Conservation (phyloP, 192 early-diverging fungal species). For the Diversispora eburnea region DNA sequence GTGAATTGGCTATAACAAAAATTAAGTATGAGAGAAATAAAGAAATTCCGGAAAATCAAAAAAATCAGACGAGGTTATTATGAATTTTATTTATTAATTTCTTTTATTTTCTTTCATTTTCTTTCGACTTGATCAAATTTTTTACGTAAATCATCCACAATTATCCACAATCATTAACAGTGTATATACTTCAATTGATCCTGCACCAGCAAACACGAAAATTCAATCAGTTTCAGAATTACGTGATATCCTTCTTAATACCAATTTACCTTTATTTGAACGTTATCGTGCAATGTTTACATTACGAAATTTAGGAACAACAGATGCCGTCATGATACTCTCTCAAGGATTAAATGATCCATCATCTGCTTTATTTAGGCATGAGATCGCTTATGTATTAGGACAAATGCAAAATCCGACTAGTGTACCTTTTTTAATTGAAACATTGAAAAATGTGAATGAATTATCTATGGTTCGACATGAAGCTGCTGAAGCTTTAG, state of each 20-base stretch:
- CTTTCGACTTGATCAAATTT: not conserved
- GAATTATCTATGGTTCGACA: slow-evolving; percentile 95
- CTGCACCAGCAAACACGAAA: slow-evolving; percentile 75
- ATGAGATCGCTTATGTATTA: slow-evolving; percentile 96
- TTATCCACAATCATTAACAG: slow-evolving; percentile 27
- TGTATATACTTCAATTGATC: slow-evolving; percentile 81
- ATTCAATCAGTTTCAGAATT: slow-evolving; percentile 66
- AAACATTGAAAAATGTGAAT: slow-evolving; percentile 66
- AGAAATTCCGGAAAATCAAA: slow-evolving; percentile 40
- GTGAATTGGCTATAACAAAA: slow-evolving; percentile 81
- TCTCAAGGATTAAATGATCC: slow-evolving; percentile 69
- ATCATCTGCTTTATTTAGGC: slow-evolving; percentile 76
- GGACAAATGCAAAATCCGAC: slow-evolving; percentile 95
- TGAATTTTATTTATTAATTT: not conserved
- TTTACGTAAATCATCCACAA: not conserved
- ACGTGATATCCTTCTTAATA: slow-evolving; percentile 59
- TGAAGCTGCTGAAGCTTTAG: slow-evolving; percentile 95
- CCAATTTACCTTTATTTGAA: slow-evolving; percentile 75
- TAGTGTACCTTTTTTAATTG: slow-evolving; percentile 77
- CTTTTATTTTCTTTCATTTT: not conserved
- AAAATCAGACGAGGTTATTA: slow-evolving; percentile 30
- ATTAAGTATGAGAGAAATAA: slow-evolving; percentile 75
- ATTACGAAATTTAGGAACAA: slow-evolving; percentile 78
- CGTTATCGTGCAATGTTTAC: slow-evolving; percentile 96
- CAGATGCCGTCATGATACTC: slow-evolving; percentile 78